phyloP scores from a whole-genome alignment of 352 stramenopile species.

The Pythium myriotylum region DNA sequence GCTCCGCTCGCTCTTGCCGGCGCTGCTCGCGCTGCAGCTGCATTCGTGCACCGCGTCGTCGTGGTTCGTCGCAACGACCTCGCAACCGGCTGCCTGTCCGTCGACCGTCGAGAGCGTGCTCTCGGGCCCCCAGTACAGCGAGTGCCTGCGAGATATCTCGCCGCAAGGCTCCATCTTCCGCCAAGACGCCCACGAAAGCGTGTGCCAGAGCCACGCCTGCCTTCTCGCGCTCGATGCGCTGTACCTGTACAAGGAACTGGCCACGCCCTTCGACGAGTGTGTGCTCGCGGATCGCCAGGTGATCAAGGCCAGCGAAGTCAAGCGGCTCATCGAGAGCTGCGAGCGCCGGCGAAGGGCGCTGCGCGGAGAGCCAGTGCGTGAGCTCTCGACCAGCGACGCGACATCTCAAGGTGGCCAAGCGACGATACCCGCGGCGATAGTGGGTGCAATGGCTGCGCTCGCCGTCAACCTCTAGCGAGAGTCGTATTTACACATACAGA shows the following conservation, averaged over 20 bases:
- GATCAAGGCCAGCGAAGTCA: neutral
- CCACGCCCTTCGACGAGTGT: slow-evolving; percentile 9
- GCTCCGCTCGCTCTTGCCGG: neutral
- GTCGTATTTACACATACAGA: too few relatives aligned
- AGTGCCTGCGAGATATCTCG: slow-evolving; percentile 2
- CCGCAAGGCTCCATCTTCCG: neutral
- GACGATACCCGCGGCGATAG: neutral
- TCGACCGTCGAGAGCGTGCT: slow-evolving; percentile 4
- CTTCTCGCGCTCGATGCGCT: slow-evolving; percentile 4
- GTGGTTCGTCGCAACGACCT: neutral
- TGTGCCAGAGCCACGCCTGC: slow-evolving; percentile 1
- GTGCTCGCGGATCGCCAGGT: neutral
- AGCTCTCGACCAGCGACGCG: neutral
- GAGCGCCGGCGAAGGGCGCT: neutral
- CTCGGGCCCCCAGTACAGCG: slow-evolving; percentile 1
- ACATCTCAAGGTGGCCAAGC: neutral
- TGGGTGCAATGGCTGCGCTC: too few relatives aligned
- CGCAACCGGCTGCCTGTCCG: neutral
- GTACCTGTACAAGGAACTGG: slow-evolving; percentile 8
- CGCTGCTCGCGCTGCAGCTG: neutral
- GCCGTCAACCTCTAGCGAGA: too few relatives aligned
- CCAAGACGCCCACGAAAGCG: neutral
- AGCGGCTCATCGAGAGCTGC: slow-evolving; percentile 2
- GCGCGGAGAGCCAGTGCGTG: neutral
- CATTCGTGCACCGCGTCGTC: neutral